phyloP scores from a whole-genome alignment of 176 grass and related monocot species.

The Secale cereale region DNA sequence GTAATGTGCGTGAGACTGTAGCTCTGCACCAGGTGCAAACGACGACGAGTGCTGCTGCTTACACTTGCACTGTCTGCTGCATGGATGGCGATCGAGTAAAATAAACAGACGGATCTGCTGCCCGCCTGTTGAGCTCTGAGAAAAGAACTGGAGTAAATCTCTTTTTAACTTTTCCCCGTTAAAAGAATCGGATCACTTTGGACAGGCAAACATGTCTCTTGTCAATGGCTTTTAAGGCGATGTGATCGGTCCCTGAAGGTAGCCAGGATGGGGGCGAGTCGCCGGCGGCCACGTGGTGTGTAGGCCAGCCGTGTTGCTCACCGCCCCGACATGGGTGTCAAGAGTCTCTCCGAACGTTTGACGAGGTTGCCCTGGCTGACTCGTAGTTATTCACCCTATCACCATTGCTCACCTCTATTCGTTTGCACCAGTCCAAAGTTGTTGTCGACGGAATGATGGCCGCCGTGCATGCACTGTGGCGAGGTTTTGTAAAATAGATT shows the following conservation, averaged over 20 bases:
- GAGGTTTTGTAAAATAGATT: no score
- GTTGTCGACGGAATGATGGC: no score
- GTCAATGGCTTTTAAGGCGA: not conserved
- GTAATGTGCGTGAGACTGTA: not conserved
- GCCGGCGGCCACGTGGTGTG: not conserved
- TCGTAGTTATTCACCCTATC: not conserved
- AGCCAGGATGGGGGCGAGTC: not conserved
- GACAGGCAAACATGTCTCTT: not conserved
- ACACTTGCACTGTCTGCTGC: not conserved
- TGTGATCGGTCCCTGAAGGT: not conserved
- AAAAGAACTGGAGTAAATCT: not conserved
- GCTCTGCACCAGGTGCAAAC: not conserved
- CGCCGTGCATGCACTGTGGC: no score
- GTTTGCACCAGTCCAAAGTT: no score
- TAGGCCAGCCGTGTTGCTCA: not conserved
- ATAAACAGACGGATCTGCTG: not conserved
- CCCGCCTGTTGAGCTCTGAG: not conserved
- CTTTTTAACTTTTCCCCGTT: no score
- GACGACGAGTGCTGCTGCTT: not conserved
- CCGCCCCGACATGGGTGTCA: not conserved
- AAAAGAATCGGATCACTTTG: not conserved
- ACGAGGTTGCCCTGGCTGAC: not conserved
- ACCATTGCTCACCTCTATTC: not conserved
- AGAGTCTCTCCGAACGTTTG: not conserved
- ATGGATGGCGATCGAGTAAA: not conserved